Evolutionary conservation across 2,329 filamentous ascomycete species (phyloP), one percentile per base, ranked within the genome.

Genomic region (Penicillium rolfsii): DNA sequence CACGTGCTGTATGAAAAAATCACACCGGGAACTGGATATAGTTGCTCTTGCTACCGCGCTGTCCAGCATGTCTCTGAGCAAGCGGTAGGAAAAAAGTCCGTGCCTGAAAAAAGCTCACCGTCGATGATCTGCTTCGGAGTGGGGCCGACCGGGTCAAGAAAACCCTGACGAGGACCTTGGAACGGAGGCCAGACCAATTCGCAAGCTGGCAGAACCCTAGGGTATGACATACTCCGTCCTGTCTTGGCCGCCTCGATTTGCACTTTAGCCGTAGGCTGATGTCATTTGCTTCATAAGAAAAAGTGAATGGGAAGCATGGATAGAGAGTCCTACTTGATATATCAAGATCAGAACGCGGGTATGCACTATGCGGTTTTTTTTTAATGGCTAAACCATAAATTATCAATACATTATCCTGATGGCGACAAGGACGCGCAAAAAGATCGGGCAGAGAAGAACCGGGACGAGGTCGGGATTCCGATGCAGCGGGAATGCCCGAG

Each of bases 381-480:
- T 48, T 4, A 8, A 48, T 30, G 24, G 33, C 33, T 14, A 38
- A n/a, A 40, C 40, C 50, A 16, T 28, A 12, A 40, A 28, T n/a
- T 3, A 4, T 35, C 19, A 36, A 16, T 4, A 22, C 43, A 48
- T 48, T 48, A 48, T 53, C 50, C 22, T 9, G 52, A 62, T 59
- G 49, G 61, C 55, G 41, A 60, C 38, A 43, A 30, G 49, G 30
- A 64, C 58, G 60, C 60, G 53, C 57, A 64, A 62, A 55, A 41
- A 24, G 5, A 41, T 63, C 58, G 63, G 62, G 60, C 28, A 62
- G 53, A 46, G 43, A 59, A 63, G 19, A 63, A 62, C 48, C 66
- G 67, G 66, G 57, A 61, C 41, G 8, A 46, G 26, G 46, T 68
- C 67, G 67, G 67, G 62, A 70, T 69, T 61, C 65, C 67, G 67